Base-by-base conservation (phyloP, 1,139 yeast species). In the Hemisphaericaspora xylofermentans region DNA sequence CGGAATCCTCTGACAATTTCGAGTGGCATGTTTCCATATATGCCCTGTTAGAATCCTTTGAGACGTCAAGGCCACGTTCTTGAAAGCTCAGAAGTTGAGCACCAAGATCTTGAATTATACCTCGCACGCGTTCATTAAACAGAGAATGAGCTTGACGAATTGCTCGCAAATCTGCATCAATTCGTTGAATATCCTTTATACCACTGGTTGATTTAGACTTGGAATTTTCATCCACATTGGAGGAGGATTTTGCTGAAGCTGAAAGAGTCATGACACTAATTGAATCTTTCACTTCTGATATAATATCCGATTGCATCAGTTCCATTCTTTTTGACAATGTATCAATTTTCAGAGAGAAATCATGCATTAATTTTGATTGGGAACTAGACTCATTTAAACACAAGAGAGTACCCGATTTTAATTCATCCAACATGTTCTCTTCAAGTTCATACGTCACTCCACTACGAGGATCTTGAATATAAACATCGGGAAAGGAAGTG, bases 381-480 rank as follows among this genome's bases (percentile, higher is more conserved):
- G 43, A 49, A 29, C 57, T 61, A 6, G 58, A 64, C 28, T 71
- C 78, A 41, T 77, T 74, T 35, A 87, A 64, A 2, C 81, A 74
- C 13, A 89, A 62, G 6, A 88, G 61, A 3, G 81, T 71, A 0
- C 93, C 93, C 4, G 71, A 70, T 38, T 63, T 60, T 1, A 93
- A 72, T 34, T 86, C 93, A 0, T 60, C 64, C 19, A 88, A 59
- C 26, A 74, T 63, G 26, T 69, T 71, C 39, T 89, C 94, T 47
- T 91, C 98, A 18, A 93, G 65, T 58, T 91, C 97, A 55, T 88
- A 91, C 1, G 84, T 71, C 1, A 88, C 73, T 0, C 78, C 78
- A 21, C 76, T 69, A 2, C 64, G 60, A 0, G 78, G 75, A 48
- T 88, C 95, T 50, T 76, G 81, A 6, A 89, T 71, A 53, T 87